Evolutionary conservation across 108 stramenopile genomes (phyloP), one percentile per base, ranked within the genome.

Genomic region (Cyclotella sp.): DNA sequence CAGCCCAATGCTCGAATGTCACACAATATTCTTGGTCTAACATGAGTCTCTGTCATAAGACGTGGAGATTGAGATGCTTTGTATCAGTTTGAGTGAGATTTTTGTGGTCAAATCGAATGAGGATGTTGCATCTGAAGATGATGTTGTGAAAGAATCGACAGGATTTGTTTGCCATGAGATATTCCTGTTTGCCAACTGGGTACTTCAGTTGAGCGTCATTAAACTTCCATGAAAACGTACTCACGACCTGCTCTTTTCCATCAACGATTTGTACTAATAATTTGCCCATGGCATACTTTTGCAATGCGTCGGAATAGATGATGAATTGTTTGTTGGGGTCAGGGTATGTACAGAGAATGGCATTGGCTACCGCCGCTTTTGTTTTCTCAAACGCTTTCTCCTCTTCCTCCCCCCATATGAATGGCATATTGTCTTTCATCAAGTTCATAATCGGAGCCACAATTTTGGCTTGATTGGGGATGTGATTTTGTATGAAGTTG

Each of bases 301-400:
- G 65, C 19, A 42, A 58, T 13, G 85, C 79, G 42, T 88, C 87
- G 1, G 81, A 75, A 52, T 83, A 69, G 19, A 88, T 76, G 40
- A 49, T 58, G 52, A 85, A 85, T 13, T 64, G 67, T 59, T 79
- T 24, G 57, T 45, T 64, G 14, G 70, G 63, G 60, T 88, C 73
- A 0, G 85, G 88, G 42, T 84, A 86, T 2, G 34, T 42, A 1
- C 63, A 34, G 26, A 76, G 34, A 19, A 76, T 61, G 3, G 57
- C 46, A 12, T 76, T 63, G 8, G 46, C 34, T 0, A 76, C 19
- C 4, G 18, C 28, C 0, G 59, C 58, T 27, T 76, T 76, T 4
- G 47, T 43, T 22, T 39, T 51, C 3, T 63, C 21, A 1, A 67
- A 66, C 29, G 65, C 55, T 12, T 11, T 1, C 27, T 76, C 19